These are phyloP conservation scores for Phaffomyces antillensis DNA, from an alignment of 805 yeast genomes.

Conservation along the genomic window DNA sequence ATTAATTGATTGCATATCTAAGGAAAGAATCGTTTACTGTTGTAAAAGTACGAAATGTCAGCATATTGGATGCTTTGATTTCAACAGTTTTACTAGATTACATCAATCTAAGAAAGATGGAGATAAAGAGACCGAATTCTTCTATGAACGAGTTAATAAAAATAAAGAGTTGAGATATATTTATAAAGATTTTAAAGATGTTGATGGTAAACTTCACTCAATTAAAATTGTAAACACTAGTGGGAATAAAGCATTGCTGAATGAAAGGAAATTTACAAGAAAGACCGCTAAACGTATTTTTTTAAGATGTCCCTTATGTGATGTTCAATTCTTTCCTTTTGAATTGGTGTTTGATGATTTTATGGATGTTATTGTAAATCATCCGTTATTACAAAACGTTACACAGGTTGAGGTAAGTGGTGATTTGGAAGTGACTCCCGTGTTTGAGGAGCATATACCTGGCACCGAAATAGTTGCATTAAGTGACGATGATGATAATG, in stretches of 20 bases:
- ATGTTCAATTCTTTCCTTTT: not conserved
- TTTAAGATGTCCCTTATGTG: slow-evolving; percentile 4
- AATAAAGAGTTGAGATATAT: not conserved
- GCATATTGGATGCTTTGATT: slow-evolving; percentile 5
- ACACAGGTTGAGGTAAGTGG: slow-evolving; percentile 1
- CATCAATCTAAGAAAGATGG: not conserved
- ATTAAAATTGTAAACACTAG: no score
- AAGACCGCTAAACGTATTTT: not conserved
- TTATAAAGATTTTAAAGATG: not conserved
- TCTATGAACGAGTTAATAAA: not conserved
- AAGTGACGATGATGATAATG: slow-evolving; percentile 1
- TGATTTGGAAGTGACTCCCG: not conserved
- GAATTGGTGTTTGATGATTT: slow-evolving; percentile 6
- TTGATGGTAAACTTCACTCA: no score
- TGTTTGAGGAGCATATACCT: not conserved
- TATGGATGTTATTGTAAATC: slow-evolving; percentile 3
- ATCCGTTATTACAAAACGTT: slow-evolving; percentile 1
- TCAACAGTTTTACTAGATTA: not conserved
- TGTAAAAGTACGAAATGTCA: not conserved
- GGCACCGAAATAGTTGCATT: not conserved
- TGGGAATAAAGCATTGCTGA: not conserved
- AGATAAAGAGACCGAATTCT: no score
- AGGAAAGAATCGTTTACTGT: slow-evolving; percentile 3
- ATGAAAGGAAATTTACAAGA: slow-evolving; percentile 1
- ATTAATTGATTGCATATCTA: slow-evolving; percentile 1